Evolutionary conservation across 2,329 filamentous ascomycete species (phyloP).

Genomic region (Xylaria sp.): DNA sequence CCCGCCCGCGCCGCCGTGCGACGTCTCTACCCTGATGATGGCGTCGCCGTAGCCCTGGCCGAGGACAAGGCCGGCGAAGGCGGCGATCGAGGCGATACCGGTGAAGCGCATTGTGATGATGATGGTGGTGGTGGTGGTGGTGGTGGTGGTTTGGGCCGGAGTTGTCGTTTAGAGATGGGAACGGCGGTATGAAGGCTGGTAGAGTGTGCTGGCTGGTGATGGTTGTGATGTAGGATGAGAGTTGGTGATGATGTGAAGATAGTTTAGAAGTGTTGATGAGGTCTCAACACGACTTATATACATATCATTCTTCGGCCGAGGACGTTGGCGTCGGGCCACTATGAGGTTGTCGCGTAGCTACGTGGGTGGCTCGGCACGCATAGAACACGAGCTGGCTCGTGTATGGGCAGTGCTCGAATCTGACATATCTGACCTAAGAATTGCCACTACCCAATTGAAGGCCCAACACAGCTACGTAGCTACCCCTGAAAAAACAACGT

Average conservation of each 20-base stretch:
- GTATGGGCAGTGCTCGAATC: not conserved
- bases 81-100: not conserved
- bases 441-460: not conserved
- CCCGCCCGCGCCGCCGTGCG: conserved; percentile 11
- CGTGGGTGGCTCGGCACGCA: not conserved
- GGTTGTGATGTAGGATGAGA: too few species aligned
- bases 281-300: not conserved
- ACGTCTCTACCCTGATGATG: not conserved
- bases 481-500: not conserved
- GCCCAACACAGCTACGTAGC: not conserved
- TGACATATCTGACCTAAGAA: too few species aligned
- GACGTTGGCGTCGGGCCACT: not conserved
- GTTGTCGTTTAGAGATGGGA: too few species aligned
- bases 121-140: not conserved
- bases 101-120: not conserved
- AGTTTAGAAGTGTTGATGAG: too few species aligned
- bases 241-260: too few species aligned
- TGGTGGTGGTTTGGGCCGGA: not conserved
- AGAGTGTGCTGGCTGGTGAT: too few species aligned
- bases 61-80: not conserved
- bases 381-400: not conserved
- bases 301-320: not conserved
- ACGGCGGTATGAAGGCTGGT: too few species aligned
- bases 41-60: too few species aligned
- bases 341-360: not conserved